phyloP scores from a whole-genome alignment of 2,329 filamentous ascomycete genomes.

The Botrytis deweyae region DNA sequence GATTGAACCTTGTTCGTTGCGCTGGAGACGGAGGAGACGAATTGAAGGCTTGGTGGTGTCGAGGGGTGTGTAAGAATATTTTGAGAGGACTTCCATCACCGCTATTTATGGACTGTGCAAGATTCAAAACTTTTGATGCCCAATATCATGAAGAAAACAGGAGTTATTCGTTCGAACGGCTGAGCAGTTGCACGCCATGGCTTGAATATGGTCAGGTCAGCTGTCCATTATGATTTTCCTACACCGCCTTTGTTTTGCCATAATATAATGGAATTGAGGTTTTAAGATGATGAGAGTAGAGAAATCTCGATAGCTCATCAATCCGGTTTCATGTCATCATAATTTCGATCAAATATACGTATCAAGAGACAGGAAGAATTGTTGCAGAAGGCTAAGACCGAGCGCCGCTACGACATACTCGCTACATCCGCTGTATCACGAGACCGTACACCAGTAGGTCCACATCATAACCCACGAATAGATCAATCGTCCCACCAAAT shows the following conservation, averaged over 20 bases:
- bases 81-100: background rate
- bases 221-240: background rate
- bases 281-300: background rate
- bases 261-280: background rate
- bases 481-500: background rate
- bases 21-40: conserved; percentile 16
- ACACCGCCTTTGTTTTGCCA: background rate
- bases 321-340: background rate
- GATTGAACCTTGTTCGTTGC: conserved; percentile 8
- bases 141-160: background rate
- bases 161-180: background rate
- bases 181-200: background rate
- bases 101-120: background rate
- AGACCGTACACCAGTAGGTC: background rate
- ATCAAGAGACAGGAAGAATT: background rate
- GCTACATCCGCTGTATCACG: background rate
- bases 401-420: background rate
- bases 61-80: conserved; percentile 20
- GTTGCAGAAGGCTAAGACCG: background rate
- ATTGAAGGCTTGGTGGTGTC: conserved; percentile 16
- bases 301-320: background rate
- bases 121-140: background rate
- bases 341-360: background rate
- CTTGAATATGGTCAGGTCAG: background rate
- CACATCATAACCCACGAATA: background rate